Evolutionary conservation across 768 basidiomycete species (phyloP), one percentile per base, ranked within the genome.

Genomic region (Tylopilus rubrobrunneus): DNA sequence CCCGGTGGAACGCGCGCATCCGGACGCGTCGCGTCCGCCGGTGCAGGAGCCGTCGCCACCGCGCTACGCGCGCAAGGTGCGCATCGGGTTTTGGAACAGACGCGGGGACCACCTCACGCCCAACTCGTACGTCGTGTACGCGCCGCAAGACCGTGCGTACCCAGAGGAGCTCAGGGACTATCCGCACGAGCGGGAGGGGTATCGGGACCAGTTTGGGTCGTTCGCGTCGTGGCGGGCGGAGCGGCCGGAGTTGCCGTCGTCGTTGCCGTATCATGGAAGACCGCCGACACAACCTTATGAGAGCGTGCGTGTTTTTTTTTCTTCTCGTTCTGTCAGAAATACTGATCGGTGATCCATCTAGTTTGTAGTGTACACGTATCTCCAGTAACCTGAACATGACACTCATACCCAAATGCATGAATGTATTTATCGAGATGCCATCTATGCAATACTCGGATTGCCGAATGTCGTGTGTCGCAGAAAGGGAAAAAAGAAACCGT

Each of bases 11-110:
- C 66, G 64, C 7, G 36, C 60, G 0, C 52, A 23, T 36, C 48
- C 45, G 0, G 70, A 68, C n/a, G 57, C 58, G 9, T 64, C 72
- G 5, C 56, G 64, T 7, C 62, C 65, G 21, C 70, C 67, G 0
- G 48, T 40, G 0, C 70, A 71, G 43, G 67, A 65, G 34, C 60
- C 67, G 8, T 63, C 69, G 43, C 73, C 72, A 12, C 55, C 66
- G 17, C 52, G 52, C 21, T 66, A 69, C 50, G 49, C 69, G 31
- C 62, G 56, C 55, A 71, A 74, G 53, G 49, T 74, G 9, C 83
- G 86, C 19, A 69, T 69, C 33, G 88, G 87, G 1, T 82, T 73
- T 59, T 90, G 88, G 88, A 90, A 90, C 58, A 64, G 77, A n/a
- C 81, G 87, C 2, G 88, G 88, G 0, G 88, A 90, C 64, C 81